phyloP scores from a whole-genome alignment of 2,329 filamentous ascomycete genomes.

The Talaromyces marneffei region DNA sequence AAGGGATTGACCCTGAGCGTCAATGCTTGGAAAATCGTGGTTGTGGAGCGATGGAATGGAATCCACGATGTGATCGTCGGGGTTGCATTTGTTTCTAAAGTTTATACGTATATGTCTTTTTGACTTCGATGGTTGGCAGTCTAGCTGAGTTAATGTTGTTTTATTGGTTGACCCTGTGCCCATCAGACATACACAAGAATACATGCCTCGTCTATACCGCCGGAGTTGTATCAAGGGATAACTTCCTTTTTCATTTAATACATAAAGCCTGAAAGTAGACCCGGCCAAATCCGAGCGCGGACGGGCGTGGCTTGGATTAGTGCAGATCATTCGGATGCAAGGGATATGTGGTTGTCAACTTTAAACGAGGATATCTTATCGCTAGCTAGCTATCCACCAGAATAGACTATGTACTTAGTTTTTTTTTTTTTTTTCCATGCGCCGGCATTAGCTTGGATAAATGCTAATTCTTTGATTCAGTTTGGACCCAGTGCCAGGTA shows the following conservation, averaged over 20 bases:
- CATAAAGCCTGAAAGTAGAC: neutral
- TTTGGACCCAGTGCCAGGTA: neutral
- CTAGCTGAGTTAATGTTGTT: neutral
- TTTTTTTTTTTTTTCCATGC: no score
- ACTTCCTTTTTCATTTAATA: neutral
- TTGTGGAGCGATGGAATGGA: neutral
- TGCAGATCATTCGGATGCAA: conserved; percentile 3
- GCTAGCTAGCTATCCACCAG: neutral
- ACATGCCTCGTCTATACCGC: neutral
- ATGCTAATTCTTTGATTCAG: neutral
- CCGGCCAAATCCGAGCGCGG: neutral
- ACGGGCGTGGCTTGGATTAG: neutral
- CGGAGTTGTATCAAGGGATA: neutral
- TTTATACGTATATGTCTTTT: neutral
- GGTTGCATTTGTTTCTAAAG: neutral
- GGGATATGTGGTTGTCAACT: neutral
- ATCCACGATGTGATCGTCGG: conserved; percentile 1
- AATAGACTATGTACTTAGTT: neutral
- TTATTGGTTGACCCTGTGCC: neutral
- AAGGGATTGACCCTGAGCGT: neutral
- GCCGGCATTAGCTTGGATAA: neutral
- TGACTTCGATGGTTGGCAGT: neutral
- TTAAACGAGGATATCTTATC: neutral
- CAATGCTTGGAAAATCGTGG: neutral
- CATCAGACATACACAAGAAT: no score